These are phyloP conservation scores for Aspergillus chevalieri DNA, from an alignment of 2,329 filamentous ascomycete genomes.

Conservation along the genomic window DNA sequence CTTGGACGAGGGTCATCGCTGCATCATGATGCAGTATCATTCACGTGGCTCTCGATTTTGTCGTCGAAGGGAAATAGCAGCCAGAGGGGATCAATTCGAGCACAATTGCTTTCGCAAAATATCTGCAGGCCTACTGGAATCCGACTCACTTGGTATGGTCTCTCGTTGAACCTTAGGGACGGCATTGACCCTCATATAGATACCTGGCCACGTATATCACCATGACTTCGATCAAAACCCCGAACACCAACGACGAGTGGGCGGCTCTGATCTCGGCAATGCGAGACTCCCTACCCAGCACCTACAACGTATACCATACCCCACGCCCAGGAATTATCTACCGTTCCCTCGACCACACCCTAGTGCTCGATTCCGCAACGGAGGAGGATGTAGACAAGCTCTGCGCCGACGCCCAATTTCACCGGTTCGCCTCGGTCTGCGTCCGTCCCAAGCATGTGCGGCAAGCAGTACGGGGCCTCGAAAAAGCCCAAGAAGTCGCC, in stretches of 20 bases:
- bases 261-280: conserved; percentile 21
- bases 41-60: conserved; percentile 1
- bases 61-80: background rate
- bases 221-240: conserved; percentile 3
- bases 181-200: background rate
- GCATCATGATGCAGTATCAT: conserved; percentile 1
- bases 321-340: conserved; percentile 23
- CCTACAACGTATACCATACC: conserved; percentile 15
- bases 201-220: no score
- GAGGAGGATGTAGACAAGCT: conserved; percentile 46
- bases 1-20: background rate
- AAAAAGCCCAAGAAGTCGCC: conserved; percentile 38
- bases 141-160: background rate
- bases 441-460: conserved; percentile 50
- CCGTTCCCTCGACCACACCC: conserved; percentile 39
- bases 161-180: background rate
- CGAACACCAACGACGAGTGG: conserved; percentile 30
- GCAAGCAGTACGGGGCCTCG: conserved; percentile 44
- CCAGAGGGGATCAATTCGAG: background rate
- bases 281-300: conserved; percentile 20
- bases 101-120: background rate
- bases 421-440: conserved; percentile 47
- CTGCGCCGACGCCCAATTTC: conserved; percentile 48
- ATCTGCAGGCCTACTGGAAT: no score
- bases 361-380: conserved; percentile 38